Evolutionary conservation across 805 yeast species (phyloP), one percentile per base, ranked within the genome.

Genomic region (Wickerhamomyces chaumierensis): DNA sequence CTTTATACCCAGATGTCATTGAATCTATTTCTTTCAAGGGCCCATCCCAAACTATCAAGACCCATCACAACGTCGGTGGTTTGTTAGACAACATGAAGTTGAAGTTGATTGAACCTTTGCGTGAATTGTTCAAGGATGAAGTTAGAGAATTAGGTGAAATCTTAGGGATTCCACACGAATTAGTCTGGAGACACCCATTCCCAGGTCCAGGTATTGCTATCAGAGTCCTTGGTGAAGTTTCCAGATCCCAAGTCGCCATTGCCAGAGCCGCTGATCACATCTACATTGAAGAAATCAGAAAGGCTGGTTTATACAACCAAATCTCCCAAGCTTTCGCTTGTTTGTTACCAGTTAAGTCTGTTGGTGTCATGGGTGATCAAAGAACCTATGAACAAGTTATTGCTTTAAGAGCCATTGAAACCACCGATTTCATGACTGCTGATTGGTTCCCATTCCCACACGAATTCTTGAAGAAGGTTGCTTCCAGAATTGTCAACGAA

Each of bases 181-280:
- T 92, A 52, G 97, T 92, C 50, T 90, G 97, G 97, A 85, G 99
- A 73, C 99, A 92, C 62, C 99, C 99, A 41, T 92, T 92, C 94
- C 99, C 99, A 55, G 99, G 99, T 61, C 99, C 99, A 61, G 99
- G 99, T 70, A 83, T 92, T 59, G 99, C 96, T 52, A 92, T 92
- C 62, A 81, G 99, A 67, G 94, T 92, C 40, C 71, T 92, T 36
- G 99, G 99, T 52, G 97, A 90, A 68, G 97, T 92, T 47, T 84
- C 96, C 42, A 82, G 77, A 50, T 78, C 71, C 48, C 98, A 92
- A 69, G 92, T 92, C 41, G 90, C 78, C 58, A 92, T 92, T 58
- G 98, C 97, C 34, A 82, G 97, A 67, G 90, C 86, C 61, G 98
- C 99, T 45, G 99, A 92, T 62, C 72, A 69, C 63, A 92, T 92